Evolutionary conservation across 148 eudicot genomes (phyloP).

Genomic region (Chenopodium berlandieri): DNA sequence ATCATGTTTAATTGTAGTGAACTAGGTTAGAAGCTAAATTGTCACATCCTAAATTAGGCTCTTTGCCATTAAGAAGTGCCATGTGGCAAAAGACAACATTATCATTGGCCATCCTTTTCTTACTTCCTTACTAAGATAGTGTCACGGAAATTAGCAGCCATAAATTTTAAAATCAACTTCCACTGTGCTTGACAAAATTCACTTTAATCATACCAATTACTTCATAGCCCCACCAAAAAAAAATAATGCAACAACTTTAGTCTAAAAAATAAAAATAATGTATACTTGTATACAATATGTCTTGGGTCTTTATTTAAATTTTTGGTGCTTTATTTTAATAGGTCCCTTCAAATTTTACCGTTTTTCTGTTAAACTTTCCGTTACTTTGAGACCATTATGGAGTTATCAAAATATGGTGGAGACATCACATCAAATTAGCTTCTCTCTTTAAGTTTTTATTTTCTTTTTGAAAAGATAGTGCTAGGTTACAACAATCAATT

Average conservation of each 20-base stretch:
- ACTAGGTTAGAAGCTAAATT: neutral
- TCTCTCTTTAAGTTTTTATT: neutral
- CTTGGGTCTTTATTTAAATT: conserved; percentile 1
- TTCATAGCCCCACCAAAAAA: conserved; percentile 22
- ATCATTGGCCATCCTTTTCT: conserved; percentile 27
- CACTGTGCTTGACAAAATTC: conserved; percentile 20
- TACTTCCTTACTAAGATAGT: conserved; percentile 33
- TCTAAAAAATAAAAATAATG: neutral
- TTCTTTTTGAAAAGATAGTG: neutral
- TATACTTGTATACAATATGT: neutral
- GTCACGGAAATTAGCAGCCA: conserved; percentile 25
- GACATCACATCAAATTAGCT: neutral
- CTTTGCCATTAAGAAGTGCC: conserved; percentile 3
- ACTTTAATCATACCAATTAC: conserved; percentile 30
- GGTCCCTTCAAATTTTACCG: conserved; percentile 16
- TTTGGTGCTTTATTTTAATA: neutral
- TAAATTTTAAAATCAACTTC: conserved; percentile 10
- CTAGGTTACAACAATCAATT: conserved; percentile 15
- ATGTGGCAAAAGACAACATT: neutral
- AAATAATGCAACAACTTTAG: conserved; percentile 23
- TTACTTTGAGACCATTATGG: conserved; percentile 22
- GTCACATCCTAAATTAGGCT: conserved; percentile 3
- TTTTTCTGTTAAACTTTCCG: conserved; percentile 22
- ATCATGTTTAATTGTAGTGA: neutral
- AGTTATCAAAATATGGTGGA: conserved; percentile 6